Evolutionary conservation across 306 rosid genomes (phyloP), one percentile per base, ranked within the genome.

Genomic region (Trifolium dubium): DNA sequence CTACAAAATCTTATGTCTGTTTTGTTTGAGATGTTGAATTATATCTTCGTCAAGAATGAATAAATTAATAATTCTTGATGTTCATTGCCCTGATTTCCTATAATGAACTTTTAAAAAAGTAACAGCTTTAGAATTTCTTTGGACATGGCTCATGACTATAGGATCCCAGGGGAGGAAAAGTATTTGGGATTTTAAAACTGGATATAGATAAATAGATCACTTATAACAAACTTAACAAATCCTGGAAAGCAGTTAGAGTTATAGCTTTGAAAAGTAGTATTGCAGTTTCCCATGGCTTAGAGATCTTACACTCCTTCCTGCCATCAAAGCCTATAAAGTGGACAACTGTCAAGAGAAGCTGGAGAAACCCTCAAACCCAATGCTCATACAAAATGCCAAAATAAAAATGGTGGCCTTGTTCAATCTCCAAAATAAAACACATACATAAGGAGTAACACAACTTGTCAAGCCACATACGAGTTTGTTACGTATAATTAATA

Each of bases 161-260:
- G 67, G 29, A 51, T 30, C 59, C 47, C 31, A 43, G 59, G 65
- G 29, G 37, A 30, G 67, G 39, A 56, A 37, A 37, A 19, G 62
- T 54, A 54, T 12, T 35, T 37, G 18, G 75, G 30, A 70, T 54
- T 53, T 19, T 30, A 37, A 49, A 17, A 67, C 17, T 54, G 32
- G 65, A 75, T 35, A 37, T 6, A 53, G 15, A 40, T 56, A 10
- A 47, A 61, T 62, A 75, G 50, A 39, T 44, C 17, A 28, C 54
- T 64, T 61, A 37, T 64, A 50, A 64, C 65, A 65, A 75, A 61
- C 72, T 37, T 64, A 64, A 75, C 55, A 75, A 37, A 64, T 75
- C 19, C 9, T 64, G 72, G 9, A 23, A 51, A 65, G 9, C 32
- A 32, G 50, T 71, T 55, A 59, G 43, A 39, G 2, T 23, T 37